A percentile compares a stretch with the other conserved stretches of the same genome.
phyloP scores from a whole-genome alignment of 140 eudicot genomes.

The Ambrosia hybrid region DNA sequence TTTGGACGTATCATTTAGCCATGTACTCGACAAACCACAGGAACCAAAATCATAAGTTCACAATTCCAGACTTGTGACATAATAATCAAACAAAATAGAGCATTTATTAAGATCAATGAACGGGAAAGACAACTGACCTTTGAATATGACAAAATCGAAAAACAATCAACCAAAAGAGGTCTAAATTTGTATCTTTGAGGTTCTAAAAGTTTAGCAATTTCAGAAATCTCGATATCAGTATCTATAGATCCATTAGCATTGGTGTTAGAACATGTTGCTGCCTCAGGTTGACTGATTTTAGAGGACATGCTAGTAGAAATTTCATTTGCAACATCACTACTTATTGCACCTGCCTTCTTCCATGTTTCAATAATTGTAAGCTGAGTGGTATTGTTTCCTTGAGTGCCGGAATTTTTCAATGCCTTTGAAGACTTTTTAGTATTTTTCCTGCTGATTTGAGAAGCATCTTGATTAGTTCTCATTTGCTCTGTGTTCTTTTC shows the following conservation, averaged over 20 bases:
- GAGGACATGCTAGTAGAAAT: conserved; percentile 34
- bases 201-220: conserved; percentile 51
- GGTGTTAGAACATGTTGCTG: conserved; percentile 37
- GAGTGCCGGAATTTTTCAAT: conserved; percentile 40
- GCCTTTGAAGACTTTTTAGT: conserved; percentile 40
- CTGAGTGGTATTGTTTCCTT: conserved; percentile 50
- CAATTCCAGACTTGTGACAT: conserved; percentile 1
- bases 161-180: conserved; percentile 69
- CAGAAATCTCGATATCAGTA: conserved; percentile 55
- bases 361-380: conserved; percentile 60
- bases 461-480: conserved; percentile 39
- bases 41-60: background rate
- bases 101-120: conserved; percentile 15
- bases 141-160: conserved; percentile 53
- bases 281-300: conserved; percentile 42
- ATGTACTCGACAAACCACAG: conserved; percentile 15
- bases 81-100: conserved; percentile 10
- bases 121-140: conserved; percentile 43
- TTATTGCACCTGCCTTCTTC: conserved; percentile 59
- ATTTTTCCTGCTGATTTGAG: conserved; percentile 44
- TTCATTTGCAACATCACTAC: conserved; percentile 45
- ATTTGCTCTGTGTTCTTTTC: conserved; percentile 42
- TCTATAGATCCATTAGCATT: conserved; percentile 35
- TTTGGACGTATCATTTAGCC: conserved; percentile 2
- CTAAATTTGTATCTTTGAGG: conserved; percentile 76